Conservation (phyloP, 2,329 filamentous ascomycete genomes). For the Aspergillus chevalieri region DNA sequence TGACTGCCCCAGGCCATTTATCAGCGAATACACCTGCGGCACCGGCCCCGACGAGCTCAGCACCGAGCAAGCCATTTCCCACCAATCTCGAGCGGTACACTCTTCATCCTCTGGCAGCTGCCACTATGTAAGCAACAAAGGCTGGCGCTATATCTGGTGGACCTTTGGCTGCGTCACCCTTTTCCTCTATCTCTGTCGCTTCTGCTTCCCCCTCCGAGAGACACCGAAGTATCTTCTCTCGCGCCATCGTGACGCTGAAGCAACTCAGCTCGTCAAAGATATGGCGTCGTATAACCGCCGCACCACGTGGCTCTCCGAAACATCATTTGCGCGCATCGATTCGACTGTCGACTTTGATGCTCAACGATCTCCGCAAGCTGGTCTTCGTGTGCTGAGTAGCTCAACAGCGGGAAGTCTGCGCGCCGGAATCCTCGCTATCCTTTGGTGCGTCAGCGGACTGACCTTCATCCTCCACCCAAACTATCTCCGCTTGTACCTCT, state of each 20-base stretch:
- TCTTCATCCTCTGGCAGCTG: slow-evolving; percentile 7
- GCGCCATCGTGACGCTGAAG: slow-evolving; percentile 11
- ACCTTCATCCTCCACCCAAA: slow-evolving; percentile 13
- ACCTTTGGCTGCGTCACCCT: slow-evolving; percentile 17
- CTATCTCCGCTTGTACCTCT: slow-evolving; percentile 13
- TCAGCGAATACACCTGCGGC: slow-evolving; percentile 15
- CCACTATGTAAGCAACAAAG: slow-evolving; percentile 17
- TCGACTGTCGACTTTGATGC: slow-evolving; percentile 10
- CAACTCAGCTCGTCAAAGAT: slow-evolving; percentile 14
- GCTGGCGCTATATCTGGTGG: slow-evolving; percentile 20
- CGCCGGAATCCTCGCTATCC: slow-evolving; percentile 5
- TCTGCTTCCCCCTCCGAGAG: slow-evolving; percentile 11
- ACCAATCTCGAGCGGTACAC: not conserved
- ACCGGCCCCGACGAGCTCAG: slow-evolving; percentile 15
- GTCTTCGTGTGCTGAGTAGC: not conserved
- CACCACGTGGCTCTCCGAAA: slow-evolving; percentile 13
- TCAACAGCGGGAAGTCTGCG: slow-evolving; percentile 3
- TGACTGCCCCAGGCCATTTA: slow-evolving; percentile 13
- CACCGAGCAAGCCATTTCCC: slow-evolving; percentile 6
- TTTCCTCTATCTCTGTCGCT: slow-evolving; percentile 14
- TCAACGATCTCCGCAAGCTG: slow-evolving; percentile 1
- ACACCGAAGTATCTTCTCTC: slow-evolving; percentile 15
- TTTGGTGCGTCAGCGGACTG: slow-evolving; percentile 12
- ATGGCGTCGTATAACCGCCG: slow-evolving; percentile 11
- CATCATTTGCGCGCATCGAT: slow-evolving; percentile 13